Base-by-base conservation (phyloP, 306 rosid genomes). In the Vigna nakashimae region DNA sequence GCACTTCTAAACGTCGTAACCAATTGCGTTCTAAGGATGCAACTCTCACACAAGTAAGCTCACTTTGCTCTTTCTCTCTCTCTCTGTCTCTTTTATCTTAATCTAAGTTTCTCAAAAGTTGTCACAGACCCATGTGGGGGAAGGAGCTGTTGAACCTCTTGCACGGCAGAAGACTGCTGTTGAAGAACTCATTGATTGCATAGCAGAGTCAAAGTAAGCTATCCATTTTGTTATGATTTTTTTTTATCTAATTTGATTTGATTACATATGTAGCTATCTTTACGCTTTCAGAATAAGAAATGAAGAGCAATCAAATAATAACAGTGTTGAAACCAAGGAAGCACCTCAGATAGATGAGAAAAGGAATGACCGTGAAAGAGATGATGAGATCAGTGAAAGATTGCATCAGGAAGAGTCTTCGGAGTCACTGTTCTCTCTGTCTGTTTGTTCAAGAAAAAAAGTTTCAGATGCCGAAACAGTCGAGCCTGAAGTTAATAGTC, bases 381-480 rank as follows among this genome's bases (percentile, higher is more conserved):
- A 28, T 28, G 14, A 64, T 49, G 74, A 16, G 10, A 26, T 57
- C 7, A 28, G 56, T 45, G 9, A 38, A 46, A 36, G 48, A 40
- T 59, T 42, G 45, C 49, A 42, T 45, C 81, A 63, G 9, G 56
- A 73, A 30, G 89, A 86, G 28, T 77, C 76, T 50, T 86, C 89
- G 5, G 90, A 78, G 55, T 86, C 90, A 11, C 56, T 86, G 20
- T 84, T 87, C 65, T 87, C 91, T 58, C 74, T 87, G 18, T 82
- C 87, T 52, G 51, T 87, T 80, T 83, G 50, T 50, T 82, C 83
- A 28, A 40, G 69, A 73, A 87, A 82, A 43, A 57, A 68, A 7
- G 71, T 64, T 24, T 57, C 82, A 43, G 38, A 30, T 9, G 65
- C 53, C 4, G 50, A 45, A 45, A 12, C 16, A 11, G 15, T 4